Conservation (phyloP, 768 basidiomycete genomes). For the Daedalea quercina region DNA sequence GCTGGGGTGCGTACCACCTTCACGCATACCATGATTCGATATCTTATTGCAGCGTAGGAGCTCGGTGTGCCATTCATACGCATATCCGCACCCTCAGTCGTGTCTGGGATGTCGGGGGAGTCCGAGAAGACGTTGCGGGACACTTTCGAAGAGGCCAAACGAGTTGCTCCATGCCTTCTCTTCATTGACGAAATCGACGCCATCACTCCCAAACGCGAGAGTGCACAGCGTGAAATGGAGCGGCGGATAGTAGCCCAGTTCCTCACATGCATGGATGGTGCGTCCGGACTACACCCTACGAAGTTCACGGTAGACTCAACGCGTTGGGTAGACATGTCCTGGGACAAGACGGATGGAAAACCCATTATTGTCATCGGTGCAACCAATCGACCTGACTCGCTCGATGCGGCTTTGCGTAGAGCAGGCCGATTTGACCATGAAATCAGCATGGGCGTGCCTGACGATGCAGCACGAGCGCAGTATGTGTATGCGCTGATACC, state of each 20-base stretch:
- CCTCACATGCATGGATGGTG: conserved; percentile 98
- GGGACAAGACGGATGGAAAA: conserved; percentile 90
- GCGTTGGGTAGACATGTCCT: conserved; percentile 76
- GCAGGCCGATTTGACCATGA: conserved; percentile 97
- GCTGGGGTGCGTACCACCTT: conserved; percentile 64
- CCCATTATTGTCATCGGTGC: conserved; percentile 94
- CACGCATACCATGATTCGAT: neutral
- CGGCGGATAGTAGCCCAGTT: conserved; percentile 96
- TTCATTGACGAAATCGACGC: conserved; percentile 99
- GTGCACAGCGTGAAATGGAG: conserved; percentile 98
- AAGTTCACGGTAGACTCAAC: neutral
- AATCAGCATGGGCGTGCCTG: conserved; percentile 96
- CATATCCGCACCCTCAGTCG: conserved; percentile 92
- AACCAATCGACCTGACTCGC: conserved; percentile 91
- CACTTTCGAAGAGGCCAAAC: conserved; percentile 97
- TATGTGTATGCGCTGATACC: conserved; percentile 30
- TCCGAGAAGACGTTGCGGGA: conserved; percentile 95
- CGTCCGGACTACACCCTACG: conserved; percentile 13
- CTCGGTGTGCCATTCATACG: conserved; percentile 88
- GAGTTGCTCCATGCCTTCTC: conserved; percentile 84
- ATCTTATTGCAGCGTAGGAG: conserved; percentile 47
- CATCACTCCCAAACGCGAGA: conserved; percentile 96
- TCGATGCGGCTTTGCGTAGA: conserved; percentile 88
- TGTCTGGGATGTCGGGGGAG: conserved; percentile 98
- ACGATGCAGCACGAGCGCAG: conserved; percentile 86